Conservation (phyloP, 768 basidiomycete species). For the Austroboletus eburneus region DNA sequence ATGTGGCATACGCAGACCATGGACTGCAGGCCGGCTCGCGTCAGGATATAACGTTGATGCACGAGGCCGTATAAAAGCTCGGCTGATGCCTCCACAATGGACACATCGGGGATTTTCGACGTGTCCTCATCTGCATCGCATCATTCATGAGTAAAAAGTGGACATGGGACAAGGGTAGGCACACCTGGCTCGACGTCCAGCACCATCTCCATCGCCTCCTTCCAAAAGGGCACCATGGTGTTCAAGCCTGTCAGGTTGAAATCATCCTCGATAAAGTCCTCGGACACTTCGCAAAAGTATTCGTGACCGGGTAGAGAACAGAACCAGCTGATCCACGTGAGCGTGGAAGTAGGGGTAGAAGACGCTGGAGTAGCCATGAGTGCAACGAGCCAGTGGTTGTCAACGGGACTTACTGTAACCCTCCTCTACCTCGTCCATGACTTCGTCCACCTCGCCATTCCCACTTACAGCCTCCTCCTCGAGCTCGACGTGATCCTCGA, state of each 20-base stretch:
- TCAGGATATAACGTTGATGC: slow-evolving; percentile 96
- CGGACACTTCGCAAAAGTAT: slow-evolving; percentile 97
- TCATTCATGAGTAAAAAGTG: slow-evolving; percentile 9
- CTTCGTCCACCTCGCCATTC: slow-evolving; percentile 63
- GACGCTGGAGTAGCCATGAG: slow-evolving; percentile 52
- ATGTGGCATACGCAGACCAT: slow-evolving; percentile 59
- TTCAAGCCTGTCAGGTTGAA: slow-evolving; percentile 98
- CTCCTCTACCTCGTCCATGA: slow-evolving; percentile 66
- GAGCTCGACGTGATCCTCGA: slow-evolving; percentile 47
- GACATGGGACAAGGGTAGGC: slow-evolving; percentile 25
- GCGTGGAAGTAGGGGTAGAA: slow-evolving; percentile 84
- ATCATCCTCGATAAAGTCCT: slow-evolving; percentile 99
- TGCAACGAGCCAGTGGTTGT: slow-evolving; percentile 5
- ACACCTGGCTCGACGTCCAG: slow-evolving; percentile 97
- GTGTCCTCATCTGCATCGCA: slow-evolving; percentile 74
- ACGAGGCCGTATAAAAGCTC: slow-evolving; percentile 97
- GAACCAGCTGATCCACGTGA: slow-evolving; percentile 97
- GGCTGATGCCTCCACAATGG: slow-evolving; percentile 96
- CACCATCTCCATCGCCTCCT: slow-evolving; percentile 99
- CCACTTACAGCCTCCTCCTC: slow-evolving; percentile 62
- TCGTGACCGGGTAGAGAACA: slow-evolving; percentile 93
- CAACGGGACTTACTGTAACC: slow-evolving; percentile 68
- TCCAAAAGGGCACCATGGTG: slow-evolving; percentile 97
- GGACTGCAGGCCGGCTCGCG: slow-evolving; percentile 86
- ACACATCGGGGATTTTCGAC: slow-evolving; percentile 95